phyloP scores from a whole-genome alignment of 306 rosid species.

The Prunus salicina region DNA sequence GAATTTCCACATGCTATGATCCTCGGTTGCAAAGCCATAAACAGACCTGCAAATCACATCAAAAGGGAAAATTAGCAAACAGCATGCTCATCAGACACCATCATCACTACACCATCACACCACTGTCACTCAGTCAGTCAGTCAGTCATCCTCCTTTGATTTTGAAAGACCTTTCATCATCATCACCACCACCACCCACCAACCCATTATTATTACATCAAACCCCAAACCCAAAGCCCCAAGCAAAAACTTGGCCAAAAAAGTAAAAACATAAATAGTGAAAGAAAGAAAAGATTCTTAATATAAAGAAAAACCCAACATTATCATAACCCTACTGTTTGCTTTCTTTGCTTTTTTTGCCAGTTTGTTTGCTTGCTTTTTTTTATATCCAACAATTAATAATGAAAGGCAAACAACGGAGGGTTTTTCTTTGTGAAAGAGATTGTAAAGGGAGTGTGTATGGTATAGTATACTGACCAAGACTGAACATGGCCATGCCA shows the following conservation, averaged over 20 bases:
- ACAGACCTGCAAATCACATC: constrained; percentile 59
- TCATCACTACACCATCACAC: constrained; percentile 17
- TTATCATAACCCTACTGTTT: constrained; percentile 33
- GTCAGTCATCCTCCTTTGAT: neutral
- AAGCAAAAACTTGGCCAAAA: constrained; percentile 31
- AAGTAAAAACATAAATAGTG: neutral
- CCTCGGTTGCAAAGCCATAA: constrained; percentile 99
- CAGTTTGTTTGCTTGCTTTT: constrained; percentile 7
- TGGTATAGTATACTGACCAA: constrained; percentile 50
- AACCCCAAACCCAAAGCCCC: constrained; percentile 15
- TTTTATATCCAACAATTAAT: constrained; percentile 20
- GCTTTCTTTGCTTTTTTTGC: constrained; percentile 29
- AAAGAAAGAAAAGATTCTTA: neutral
- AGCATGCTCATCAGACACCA: constrained; percentile 14
- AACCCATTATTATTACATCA: constrained; percentile 23
- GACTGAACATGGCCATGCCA: constrained; percentile 99
- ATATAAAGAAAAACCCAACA: constrained; percentile 37
- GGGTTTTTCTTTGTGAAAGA: too few relatives aligned
- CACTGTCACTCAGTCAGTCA: constrained; percentile 27
- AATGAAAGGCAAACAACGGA: constrained; percentile 9
- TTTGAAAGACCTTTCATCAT: constrained; percentile 63
- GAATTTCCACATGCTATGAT: constrained; percentile 98
- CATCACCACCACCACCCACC: constrained; percentile 29
- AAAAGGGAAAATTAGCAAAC: neutral
- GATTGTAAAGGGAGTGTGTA: too few relatives aligned